Evolutionary conservation across 2,329 filamentous ascomycete species (phyloP).

Genomic region (Fonsecaea nubica): DNA sequence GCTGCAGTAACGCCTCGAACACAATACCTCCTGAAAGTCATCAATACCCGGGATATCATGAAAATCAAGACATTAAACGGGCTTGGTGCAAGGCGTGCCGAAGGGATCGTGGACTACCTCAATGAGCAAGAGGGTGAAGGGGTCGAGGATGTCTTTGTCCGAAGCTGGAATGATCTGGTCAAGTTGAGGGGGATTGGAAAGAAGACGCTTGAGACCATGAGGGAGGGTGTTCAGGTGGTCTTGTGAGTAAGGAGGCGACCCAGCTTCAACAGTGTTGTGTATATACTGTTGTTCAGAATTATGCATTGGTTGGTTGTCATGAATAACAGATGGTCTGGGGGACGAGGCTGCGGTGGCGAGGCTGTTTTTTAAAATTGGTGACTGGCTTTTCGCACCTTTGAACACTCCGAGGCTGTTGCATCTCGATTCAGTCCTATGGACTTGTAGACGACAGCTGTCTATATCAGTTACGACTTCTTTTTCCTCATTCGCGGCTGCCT

Average conservation of each 20-base stretch:
- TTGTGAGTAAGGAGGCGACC: background rate
- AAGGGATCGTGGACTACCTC: slow-evolving; percentile 56
- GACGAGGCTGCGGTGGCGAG: background rate
- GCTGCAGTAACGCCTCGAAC: slow-evolving; percentile 51
- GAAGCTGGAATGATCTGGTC: slow-evolving; percentile 50
- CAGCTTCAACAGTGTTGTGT: background rate
- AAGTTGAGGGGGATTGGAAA: slow-evolving; percentile 53
- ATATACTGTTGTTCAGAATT: background rate
- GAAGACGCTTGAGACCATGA: slow-evolving; percentile 57
- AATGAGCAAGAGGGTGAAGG: slow-evolving; percentile 48
- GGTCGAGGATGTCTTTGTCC: slow-evolving; percentile 34
- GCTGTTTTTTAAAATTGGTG: background rate
- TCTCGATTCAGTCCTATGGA: background rate
- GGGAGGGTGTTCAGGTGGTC: slow-evolving; percentile 49
- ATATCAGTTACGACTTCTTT: background rate
- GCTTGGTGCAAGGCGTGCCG: slow-evolving; percentile 56
- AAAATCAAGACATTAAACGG: slow-evolving; percentile 56
- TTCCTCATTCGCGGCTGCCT: background rate
- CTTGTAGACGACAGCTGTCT: background rate
- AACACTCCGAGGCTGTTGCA: background rate
- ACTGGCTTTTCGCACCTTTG: background rate
- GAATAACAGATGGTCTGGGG: background rate
- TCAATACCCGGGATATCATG: slow-evolving; percentile 54
- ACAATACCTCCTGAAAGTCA: slow-evolving; percentile 51
- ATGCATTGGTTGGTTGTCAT: background rate